phyloP scores from a whole-genome alignment of 306 rosid species.

The Ormosia emarginata region DNA sequence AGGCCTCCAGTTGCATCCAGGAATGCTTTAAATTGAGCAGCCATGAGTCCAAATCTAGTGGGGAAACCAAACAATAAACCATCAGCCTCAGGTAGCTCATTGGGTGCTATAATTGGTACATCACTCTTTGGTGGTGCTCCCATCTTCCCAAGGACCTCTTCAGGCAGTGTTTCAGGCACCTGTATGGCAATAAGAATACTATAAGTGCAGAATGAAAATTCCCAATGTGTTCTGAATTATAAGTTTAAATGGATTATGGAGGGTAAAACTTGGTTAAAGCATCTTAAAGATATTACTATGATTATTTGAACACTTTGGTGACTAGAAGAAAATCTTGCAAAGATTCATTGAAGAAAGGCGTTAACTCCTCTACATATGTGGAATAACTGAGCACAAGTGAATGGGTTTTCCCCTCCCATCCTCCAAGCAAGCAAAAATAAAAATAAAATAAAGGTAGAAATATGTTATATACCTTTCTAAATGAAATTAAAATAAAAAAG shows the following conservation, averaged over 20 bases:
- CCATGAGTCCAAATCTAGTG: slow-evolving; percentile 93
- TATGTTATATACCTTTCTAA: not conserved
- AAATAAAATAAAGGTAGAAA: not conserved
- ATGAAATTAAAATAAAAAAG: not conserved
- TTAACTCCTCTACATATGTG: not conserved
- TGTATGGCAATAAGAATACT: slow-evolving; percentile 17
- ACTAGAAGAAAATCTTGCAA: not conserved
- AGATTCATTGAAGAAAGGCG: not conserved
- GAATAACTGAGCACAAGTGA: not conserved
- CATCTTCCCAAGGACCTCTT: slow-evolving; percentile 81
- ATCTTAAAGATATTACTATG: not conserved
- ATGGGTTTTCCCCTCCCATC: not conserved
- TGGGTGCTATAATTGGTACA: slow-evolving; percentile 65
- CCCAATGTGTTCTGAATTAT: not conserved
- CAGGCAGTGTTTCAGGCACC: slow-evolving; percentile 84
- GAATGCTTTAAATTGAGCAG: slow-evolving; percentile 88
- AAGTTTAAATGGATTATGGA: not conserved
- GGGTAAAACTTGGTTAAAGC: not conserved
- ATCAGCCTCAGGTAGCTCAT: slow-evolving; percentile 79
- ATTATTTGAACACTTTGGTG: not conserved
- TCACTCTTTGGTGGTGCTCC: slow-evolving; percentile 86
- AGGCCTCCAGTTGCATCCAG: slow-evolving; percentile 87
- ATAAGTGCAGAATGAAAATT: not conserved
- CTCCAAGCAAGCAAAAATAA: not conserved
- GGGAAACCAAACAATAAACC: slow-evolving; percentile 91